Conservation (phyloP, 805 yeast genomes). For the Candida hungchunana region DNA sequence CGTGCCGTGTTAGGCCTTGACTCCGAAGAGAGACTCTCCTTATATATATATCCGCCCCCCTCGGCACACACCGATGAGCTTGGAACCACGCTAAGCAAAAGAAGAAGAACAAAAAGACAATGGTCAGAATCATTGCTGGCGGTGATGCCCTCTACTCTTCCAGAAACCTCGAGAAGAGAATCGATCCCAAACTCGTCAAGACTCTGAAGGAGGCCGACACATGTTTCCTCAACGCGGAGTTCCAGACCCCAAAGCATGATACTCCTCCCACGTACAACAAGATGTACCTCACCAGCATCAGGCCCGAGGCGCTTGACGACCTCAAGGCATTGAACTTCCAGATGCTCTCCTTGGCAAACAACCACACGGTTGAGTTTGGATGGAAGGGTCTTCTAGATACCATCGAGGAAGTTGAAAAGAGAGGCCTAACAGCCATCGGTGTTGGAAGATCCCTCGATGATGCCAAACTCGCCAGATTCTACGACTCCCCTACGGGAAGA, state of each 20-base stretch:
- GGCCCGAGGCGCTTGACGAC: constrained; percentile 24
- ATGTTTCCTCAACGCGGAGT: constrained; percentile 27
- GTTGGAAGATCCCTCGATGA: constrained; percentile 27
- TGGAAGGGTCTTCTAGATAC: constrained; percentile 26
- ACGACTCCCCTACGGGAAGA: constrained; percentile 27
- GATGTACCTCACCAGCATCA: constrained; percentile 27
- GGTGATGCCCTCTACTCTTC: constrained; percentile 29
- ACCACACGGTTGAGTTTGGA: constrained; percentile 28
- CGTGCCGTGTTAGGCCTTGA: too few relatives aligned
- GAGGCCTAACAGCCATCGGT: constrained; percentile 25
- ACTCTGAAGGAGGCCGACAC: constrained; percentile 24
- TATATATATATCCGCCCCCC: too few relatives aligned
- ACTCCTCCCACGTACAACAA: constrained; percentile 27
- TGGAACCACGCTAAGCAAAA: too few relatives aligned
- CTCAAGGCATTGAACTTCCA: constrained; percentile 24
- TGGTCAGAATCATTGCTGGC: constrained; percentile 24
- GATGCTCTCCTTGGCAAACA: constrained; percentile 26
- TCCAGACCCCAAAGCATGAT: constrained; percentile 26
- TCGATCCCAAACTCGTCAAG: constrained; percentile 25
- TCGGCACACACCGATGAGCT: too few relatives aligned
- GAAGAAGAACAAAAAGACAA: too few relatives aligned
- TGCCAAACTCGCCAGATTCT: constrained; percentile 24
- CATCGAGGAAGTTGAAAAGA: constrained; percentile 23
- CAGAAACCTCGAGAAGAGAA: constrained; percentile 23
- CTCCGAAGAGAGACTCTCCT: too few relatives aligned